phyloP scores from a whole-genome alignment of 805 yeast species.

The Suhomyces kilbournensis region DNA sequence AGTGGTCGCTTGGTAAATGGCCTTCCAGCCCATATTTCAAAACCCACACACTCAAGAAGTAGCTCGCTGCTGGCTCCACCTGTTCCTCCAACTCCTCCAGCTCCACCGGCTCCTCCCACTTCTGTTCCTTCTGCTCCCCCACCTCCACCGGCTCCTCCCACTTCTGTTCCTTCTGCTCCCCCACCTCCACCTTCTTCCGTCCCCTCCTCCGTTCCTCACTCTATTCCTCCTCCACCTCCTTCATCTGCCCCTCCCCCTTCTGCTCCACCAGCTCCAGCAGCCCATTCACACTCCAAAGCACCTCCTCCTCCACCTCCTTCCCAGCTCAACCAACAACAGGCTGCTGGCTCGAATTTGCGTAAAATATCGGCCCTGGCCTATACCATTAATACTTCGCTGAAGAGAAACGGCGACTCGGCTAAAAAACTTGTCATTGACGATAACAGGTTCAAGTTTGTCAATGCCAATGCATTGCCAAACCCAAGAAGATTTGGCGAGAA shows the following conservation, averaged over 20 bases:
- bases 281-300: slow-evolving; percentile 14
- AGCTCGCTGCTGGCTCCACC: slow-evolving; percentile 1
- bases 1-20: neutral
- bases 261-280: neutral
- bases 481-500: slow-evolving; percentile 75
- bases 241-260: slow-evolving; percentile 17
- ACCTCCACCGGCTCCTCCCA: slow-evolving; percentile 19
- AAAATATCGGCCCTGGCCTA: slow-evolving; percentile 64
- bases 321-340: slow-evolving; percentile 40
- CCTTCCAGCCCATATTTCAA: neutral
- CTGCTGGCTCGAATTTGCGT: slow-evolving; percentile 50
- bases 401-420: slow-evolving; percentile 15
- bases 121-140: slow-evolving; percentile 17
- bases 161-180: slow-evolving; percentile 4
- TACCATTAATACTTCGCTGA: slow-evolving; percentile 48
- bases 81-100: slow-evolving; percentile 10
- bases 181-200: slow-evolving; percentile 13
- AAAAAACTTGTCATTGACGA: slow-evolving; percentile 59
- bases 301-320: slow-evolving; percentile 27
- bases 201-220: slow-evolving; percentile 9
- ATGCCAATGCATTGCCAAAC: slow-evolving; percentile 69
- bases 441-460: slow-evolving; percentile 62
- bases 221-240: slow-evolving; percentile 11
- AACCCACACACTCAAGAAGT: neutral
- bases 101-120: slow-evolving; percentile 19